A percentile compares a stretch with the other conserved stretches of the same genome.
These are phyloP conservation scores for Fusarium globosum DNA, from an alignment of 2,329 filamentous ascomycete species.

Conservation along the genomic window DNA sequence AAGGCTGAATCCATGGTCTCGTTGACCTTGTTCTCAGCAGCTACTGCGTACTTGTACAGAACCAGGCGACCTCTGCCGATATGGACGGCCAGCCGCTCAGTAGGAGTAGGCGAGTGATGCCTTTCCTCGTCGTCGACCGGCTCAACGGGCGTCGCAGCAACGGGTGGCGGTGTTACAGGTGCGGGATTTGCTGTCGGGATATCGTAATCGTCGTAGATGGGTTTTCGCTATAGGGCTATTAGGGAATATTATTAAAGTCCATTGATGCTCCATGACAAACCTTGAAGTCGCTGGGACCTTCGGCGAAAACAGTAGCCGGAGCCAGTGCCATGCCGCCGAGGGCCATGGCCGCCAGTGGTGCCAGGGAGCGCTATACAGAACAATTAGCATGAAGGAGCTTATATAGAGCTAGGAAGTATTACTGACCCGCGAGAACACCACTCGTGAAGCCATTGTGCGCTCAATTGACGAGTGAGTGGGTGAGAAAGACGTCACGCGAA, in stretches of 20 bases:
- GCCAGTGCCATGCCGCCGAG: constrained; percentile 60
- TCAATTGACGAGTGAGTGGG: constrained; percentile 57
- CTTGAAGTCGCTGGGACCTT: constrained; percentile 56
- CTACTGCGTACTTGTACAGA: constrained; percentile 79
- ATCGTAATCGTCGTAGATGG: constrained; percentile 83
- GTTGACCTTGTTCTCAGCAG: constrained; percentile 87
- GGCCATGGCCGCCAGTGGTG: constrained; percentile 65
- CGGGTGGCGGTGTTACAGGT: constrained; percentile 44
- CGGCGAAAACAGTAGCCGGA: constrained; percentile 62
- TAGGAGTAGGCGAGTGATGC: constrained; percentile 75
- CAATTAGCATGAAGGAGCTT: constrained; percentile 46
- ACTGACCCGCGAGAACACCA: constrained; percentile 67
- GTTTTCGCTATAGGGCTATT: constrained; percentile 61
- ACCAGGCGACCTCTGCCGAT: constrained; percentile 84
- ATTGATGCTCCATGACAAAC: constrained; percentile 33
- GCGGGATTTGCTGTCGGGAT: constrained; percentile 52
- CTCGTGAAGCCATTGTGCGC: constrained; percentile 68
- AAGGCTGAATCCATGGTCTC: constrained; percentile 82
- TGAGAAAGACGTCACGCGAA: constrained; percentile 43
- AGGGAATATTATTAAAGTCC: background rate
- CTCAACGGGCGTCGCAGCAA: constrained; percentile 45
- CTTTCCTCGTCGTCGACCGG: constrained; percentile 50
- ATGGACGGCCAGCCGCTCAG: constrained; percentile 86
- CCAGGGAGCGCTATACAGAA: constrained; percentile 59
- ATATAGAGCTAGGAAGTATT: background rate